A percentile compares a stretch with the other conserved stretches of the same genome.
Conservation (phyloP, 2,329 filamentous ascomycete species). For the Xylaria digitata region DNA sequence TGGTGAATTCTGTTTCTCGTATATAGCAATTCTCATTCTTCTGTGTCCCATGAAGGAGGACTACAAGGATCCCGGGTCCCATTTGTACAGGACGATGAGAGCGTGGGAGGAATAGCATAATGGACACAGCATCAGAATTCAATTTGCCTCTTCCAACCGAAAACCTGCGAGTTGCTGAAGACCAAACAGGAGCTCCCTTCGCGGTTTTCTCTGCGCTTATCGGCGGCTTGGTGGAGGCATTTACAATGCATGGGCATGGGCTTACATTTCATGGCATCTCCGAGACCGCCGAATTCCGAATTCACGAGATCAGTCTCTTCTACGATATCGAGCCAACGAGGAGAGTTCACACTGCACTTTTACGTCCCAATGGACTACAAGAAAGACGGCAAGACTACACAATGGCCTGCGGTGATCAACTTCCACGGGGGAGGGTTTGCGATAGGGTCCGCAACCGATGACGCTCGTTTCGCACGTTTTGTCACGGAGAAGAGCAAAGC, state of each 20-base stretch:
- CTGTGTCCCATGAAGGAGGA: neutral
- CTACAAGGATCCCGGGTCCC: neutral
- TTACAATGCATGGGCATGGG: conserved; percentile 77
- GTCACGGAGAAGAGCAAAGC: conserved; percentile 65
- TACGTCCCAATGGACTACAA: conserved; percentile 56
- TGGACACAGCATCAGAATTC: conserved; percentile 36
- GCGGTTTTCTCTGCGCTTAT: conserved; percentile 70
- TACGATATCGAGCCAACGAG: conserved; percentile 50
- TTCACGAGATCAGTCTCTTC: conserved; percentile 68
- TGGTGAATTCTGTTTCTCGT: conserved; percentile 1
- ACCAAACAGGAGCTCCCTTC: conserved; percentile 50
- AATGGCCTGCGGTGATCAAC: conserved; percentile 69
- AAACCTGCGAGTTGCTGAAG: conserved; percentile 41
- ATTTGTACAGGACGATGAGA: neutral
- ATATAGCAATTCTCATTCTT: neutral
- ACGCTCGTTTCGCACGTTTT: conserved; percentile 68
- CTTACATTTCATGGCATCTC: conserved; percentile 70
- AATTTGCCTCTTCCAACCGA: conserved; percentile 34
- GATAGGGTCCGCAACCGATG: conserved; percentile 70
- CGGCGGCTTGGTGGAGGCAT: conserved; percentile 74
- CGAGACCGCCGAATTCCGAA: conserved; percentile 68
- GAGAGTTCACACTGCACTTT: conserved; percentile 55
- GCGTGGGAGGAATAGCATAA: conserved; percentile 23
- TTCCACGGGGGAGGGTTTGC: conserved; percentile 77
- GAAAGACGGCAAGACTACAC: conserved; percentile 42